Base-by-base conservation (phyloP, 495 filamentous ascomycete genomes). In the Cryomyces antarcticus region DNA sequence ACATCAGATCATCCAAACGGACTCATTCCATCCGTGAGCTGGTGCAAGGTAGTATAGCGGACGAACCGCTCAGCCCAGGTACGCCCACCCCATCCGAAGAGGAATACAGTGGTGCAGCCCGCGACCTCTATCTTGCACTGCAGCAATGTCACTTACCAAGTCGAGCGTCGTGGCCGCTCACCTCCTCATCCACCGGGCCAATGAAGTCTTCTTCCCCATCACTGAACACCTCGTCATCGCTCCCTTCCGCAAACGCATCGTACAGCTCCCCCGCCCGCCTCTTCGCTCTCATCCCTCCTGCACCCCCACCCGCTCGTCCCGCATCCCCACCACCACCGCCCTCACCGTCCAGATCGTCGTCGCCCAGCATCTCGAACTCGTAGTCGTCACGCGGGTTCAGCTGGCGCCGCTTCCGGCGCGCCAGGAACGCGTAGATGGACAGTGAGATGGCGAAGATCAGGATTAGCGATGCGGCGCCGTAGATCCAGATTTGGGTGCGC, bases 401-500 rank as follows among this genome's bases (percentile, higher is more conserved):
- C 41, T 75, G 72, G 31, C 77, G 66, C 33, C 80, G 74, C 61
- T 78, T 82, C 47, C 80, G 73, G 31, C 84, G 77, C 38, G 83
- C 76, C 11, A 86, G 63, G 51, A 71, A 80, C 50, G 92, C 69
- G 63, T 89, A 96, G 30, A 77, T 62, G 34, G 75, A 85, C 5
- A 97, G 66, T 4, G 75, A 81, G 39, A 64, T 63, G 61, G 85
- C 82, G 65, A 97, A 97, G 11, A 81, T 59, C 31, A 87, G 65
- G 50, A 97, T 96, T 31, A 93, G 72, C 12, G 66, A 75, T 24
- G 89, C 55, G 13, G 86, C 69, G 38, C 82, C 85, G 53, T 96
- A 96, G 43, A 97, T 94, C 89, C 89, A 97, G 36, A 79, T 72
- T 55, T 92, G 84, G 5, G 88, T 94, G 45, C 75, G 73, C 52